Conservation (phyloP, 1,139 yeast species). For the Geotrichum carabidarum region DNA sequence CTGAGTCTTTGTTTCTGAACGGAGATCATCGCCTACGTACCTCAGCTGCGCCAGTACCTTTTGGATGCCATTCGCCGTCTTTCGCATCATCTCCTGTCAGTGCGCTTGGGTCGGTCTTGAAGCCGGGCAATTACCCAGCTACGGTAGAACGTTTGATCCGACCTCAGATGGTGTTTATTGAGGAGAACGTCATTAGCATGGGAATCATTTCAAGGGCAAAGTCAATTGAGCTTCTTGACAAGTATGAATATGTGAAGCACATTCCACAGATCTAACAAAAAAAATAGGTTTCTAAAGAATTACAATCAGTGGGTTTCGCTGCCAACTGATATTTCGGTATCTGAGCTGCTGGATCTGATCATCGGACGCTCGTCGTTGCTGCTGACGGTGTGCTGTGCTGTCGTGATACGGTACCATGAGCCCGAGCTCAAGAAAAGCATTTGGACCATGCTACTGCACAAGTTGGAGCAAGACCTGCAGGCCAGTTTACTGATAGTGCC, state of each 20-base stretch:
- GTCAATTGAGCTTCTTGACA: constrained; percentile 46
- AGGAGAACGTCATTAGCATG: constrained; percentile 45
- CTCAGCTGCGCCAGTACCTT: constrained; percentile 32
- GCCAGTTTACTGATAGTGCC: constrained; percentile 43
- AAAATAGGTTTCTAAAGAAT: constrained; percentile 51
- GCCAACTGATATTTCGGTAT: constrained; percentile 52
- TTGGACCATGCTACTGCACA: constrained; percentile 38
- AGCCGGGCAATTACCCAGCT: constrained; percentile 39
- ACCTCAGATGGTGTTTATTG: constrained; percentile 34
- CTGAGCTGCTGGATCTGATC: constrained; percentile 49
- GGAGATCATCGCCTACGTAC: constrained; percentile 18
- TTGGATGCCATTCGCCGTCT: constrained; percentile 43
- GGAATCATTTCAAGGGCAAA: constrained; percentile 51
- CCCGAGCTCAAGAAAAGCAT: constrained; percentile 38
- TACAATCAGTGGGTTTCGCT: constrained; percentile 78
- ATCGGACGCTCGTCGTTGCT: constrained; percentile 55
- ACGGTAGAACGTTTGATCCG: constrained; percentile 45
- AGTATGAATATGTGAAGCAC: neutral
- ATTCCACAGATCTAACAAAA: neutral
- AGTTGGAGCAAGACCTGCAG: constrained; percentile 45
- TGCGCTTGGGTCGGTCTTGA: constrained; percentile 41
- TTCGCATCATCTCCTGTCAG: constrained; percentile 50
- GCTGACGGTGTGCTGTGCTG: constrained; percentile 59
- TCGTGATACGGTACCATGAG: constrained; percentile 52
- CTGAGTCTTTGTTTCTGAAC: constrained; percentile 8